Conservation (phyloP, 768 basidiomycete species). For the Fomitopsis serialis region DNA sequence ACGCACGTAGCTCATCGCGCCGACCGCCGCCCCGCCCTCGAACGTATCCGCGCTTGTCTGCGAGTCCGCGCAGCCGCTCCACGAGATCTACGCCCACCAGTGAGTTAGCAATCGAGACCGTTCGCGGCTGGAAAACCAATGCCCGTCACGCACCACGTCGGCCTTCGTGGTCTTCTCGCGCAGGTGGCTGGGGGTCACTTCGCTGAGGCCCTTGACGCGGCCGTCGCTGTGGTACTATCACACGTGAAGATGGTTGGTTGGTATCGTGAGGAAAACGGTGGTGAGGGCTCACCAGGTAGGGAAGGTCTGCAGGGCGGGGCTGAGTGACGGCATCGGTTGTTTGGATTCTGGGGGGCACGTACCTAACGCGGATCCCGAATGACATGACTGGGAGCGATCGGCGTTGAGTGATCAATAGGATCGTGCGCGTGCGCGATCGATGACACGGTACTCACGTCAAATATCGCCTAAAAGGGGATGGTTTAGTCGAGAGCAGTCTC, state of each 20-base stretch:
- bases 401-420: neutral
- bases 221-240: conserved; percentile 27
- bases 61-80: conserved; percentile 80
- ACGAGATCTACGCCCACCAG: conserved; percentile 54
- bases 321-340: neutral
- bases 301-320: conserved; percentile 25
- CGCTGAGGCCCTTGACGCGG: conserved; percentile 20
- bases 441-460: conserved; percentile 46
- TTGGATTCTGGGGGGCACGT: conserved; percentile 2
- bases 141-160: conserved; percentile 61
- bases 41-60: conserved; percentile 80
- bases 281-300: conserved; percentile 41
- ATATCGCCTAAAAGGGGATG: conserved; percentile 58
- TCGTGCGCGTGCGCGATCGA: conserved; percentile 53
- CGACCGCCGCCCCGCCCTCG: conserved; percentile 65
- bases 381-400: conserved; percentile 33
- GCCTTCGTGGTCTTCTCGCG: conserved; percentile 62
- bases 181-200: conserved; percentile 17
- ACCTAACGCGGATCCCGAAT: conserved; percentile 44
- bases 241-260: neutral
- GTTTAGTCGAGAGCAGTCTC: neutral
- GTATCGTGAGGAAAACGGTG: conserved; percentile 54
- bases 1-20: conserved; percentile 78
- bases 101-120: neutral
- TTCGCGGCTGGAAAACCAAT: neutral